Evolutionary conservation across 2,329 filamentous ascomycete species (phyloP).

Genomic region (Colletotrichum ledebouriae): DNA sequence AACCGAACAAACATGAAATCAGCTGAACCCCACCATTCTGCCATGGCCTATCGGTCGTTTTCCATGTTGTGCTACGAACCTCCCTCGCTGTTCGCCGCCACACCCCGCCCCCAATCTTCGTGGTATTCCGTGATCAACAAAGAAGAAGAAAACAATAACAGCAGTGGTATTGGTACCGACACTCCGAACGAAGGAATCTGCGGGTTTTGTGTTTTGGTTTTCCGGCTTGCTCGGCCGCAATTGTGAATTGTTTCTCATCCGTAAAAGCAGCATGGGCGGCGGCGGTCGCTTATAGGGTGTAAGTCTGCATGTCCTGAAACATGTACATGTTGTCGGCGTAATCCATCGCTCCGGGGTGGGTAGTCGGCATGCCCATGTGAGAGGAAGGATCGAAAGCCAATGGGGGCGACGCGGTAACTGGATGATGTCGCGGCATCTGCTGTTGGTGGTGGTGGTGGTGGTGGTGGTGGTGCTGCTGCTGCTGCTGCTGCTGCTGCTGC

Average conservation of each 20-base stretch:
- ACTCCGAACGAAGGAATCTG: conserved; percentile 14
- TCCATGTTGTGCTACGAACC: conserved; percentile 26
- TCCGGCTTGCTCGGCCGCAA: conserved; percentile 11
- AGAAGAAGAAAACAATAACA: background rate
- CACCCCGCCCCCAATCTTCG: background rate
- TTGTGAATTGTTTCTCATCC: conserved; percentile 10
- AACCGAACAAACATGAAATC: conserved; percentile 13
- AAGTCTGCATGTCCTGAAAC: conserved; percentile 48
- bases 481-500: conserved; percentile 24
- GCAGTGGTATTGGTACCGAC: background rate
- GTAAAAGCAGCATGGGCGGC: conserved; percentile 10
- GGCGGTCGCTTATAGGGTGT: conserved; percentile 42
- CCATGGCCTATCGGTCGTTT: conserved; percentile 29
- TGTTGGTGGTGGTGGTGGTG: background rate
- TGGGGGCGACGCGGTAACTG: conserved; percentile 27
- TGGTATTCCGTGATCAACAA: background rate
- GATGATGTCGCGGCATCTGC: conserved; percentile 33
- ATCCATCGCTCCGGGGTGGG: conserved; percentile 43
- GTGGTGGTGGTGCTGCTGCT: conserved; percentile 12
- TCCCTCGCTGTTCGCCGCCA: conserved; percentile 14
- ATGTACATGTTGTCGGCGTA: conserved; percentile 50
- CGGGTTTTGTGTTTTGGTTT: conserved; percentile 3
- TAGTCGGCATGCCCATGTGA: conserved; percentile 42
- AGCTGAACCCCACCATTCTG: conserved; percentile 26
- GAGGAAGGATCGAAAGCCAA: conserved; percentile 35